These are phyloP conservation scores for Clitopilus hobsonii DNA, from an alignment of 768 basidiomycete genomes.

Conservation along the genomic window DNA sequence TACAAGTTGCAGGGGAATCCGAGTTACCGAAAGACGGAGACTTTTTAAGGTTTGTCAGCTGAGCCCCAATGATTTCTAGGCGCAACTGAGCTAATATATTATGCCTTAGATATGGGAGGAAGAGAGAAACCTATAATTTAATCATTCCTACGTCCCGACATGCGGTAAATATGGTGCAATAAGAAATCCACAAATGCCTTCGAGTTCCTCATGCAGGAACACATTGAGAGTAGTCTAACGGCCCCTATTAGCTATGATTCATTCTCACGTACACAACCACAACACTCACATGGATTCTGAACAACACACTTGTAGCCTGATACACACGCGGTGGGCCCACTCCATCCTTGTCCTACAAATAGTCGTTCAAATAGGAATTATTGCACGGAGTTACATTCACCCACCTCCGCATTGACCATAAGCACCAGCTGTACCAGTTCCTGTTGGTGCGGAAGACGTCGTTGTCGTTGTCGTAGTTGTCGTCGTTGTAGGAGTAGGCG, in stretches of 20 bases:
- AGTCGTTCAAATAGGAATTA: background rate
- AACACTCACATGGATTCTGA: slow-evolving; percentile 35
- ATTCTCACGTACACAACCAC: background rate
- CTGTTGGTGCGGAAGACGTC: slow-evolving; percentile 22
- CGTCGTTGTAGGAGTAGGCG: slow-evolving; percentile 13
- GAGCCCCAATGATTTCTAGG: background rate
- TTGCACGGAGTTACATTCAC: background rate
- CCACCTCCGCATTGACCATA: slow-evolving; percentile 43
- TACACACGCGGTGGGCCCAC: slow-evolving; percentile 36
- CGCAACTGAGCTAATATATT: background rate
- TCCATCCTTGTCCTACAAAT: slow-evolving; percentile 27
- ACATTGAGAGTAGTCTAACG: slow-evolving; percentile 42
- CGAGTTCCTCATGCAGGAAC: slow-evolving; percentile 21
- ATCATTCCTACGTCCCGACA: no score
- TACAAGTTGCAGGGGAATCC: slow-evolving; percentile 63
- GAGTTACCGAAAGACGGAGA: slow-evolving; percentile 51
- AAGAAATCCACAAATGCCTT: background rate
- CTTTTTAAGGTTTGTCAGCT: slow-evolving; percentile 54
- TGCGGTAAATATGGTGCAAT: no score
- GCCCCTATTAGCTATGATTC: background rate
- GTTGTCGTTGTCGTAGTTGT: slow-evolving; percentile 15
- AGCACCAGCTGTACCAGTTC: slow-evolving; percentile 22
- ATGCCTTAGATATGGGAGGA: slow-evolving; percentile 26
- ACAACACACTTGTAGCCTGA: slow-evolving; percentile 29
- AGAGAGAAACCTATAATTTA: slow-evolving; percentile 2